Conservation (phyloP, 768 basidiomycete genomes). For the Trametes punicea region DNA sequence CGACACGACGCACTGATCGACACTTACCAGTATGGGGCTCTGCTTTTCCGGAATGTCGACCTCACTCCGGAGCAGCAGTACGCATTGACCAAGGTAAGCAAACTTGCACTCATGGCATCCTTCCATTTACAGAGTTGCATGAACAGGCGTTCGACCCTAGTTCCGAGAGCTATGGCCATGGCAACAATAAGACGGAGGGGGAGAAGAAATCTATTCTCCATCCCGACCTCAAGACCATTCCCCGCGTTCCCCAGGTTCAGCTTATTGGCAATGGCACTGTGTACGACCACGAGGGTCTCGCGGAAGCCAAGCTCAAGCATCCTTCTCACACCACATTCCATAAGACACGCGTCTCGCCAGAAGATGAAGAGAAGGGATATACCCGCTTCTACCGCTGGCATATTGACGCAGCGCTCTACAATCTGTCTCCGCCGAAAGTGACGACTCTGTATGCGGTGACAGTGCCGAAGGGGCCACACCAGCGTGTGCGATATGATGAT, state of each 20-base stretch:
- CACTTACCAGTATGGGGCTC: constrained; percentile 53
- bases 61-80: constrained; percentile 83
- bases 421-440: constrained; percentile 73
- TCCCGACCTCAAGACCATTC: constrained; percentile 88
- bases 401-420: constrained; percentile 84
- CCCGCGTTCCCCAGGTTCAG: constrained; percentile 85
- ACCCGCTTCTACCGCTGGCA: constrained; percentile 95
- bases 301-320: constrained; percentile 77
- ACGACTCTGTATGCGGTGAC: constrained; percentile 80
- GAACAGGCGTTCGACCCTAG: constrained; percentile 79
- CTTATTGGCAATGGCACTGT: constrained; percentile 87
- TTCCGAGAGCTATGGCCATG: constrained; percentile 73
- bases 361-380: constrained; percentile 71
- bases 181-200: constrained; percentile 79
- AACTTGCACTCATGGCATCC: too few relatives aligned
- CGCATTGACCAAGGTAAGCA: constrained; percentile 74
- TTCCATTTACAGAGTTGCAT: too few relatives aligned
- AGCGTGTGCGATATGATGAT: constrained; percentile 78
- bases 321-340: constrained; percentile 86
- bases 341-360: constrained; percentile 67
- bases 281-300: constrained; percentile 76
- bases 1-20: not conserved
- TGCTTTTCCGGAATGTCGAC: constrained; percentile 69
- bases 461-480: constrained; percentile 63
- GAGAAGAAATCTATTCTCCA: constrained; percentile 80